Conservation (phyloP, 2,329 filamentous ascomycete genomes). For the Xylariaceae sp. region DNA sequence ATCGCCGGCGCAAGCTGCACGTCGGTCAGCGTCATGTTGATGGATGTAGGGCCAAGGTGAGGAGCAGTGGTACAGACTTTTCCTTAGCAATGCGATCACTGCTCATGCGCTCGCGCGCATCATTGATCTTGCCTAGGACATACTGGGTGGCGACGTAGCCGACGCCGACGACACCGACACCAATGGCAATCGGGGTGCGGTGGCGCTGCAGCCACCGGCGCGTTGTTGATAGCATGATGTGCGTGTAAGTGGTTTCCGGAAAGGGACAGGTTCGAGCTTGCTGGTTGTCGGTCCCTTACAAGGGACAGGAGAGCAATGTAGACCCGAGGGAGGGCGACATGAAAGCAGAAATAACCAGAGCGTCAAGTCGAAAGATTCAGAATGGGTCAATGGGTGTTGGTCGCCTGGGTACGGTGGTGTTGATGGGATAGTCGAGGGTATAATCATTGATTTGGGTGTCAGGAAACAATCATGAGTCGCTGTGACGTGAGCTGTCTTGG, state of each 20-base stretch:
- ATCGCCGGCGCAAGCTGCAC: conserved; percentile 81
- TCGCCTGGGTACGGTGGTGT: background rate
- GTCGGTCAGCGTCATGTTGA: background rate
- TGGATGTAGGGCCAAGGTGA: background rate
- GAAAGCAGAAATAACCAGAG: background rate
- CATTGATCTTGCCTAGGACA: conserved; percentile 84
- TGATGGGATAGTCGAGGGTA: background rate
- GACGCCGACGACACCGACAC: conserved; percentile 80
- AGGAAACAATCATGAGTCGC: background rate
- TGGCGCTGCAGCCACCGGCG: conserved; percentile 92
- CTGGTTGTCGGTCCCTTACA: background rate
- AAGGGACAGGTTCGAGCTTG: background rate
- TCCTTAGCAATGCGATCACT: conserved; percentile 94
- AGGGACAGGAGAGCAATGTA: background rate
- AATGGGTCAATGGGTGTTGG: background rate
- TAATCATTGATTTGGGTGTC: background rate
- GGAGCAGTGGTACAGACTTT: conserved; percentile 61
- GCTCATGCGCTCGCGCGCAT: conserved; percentile 93
- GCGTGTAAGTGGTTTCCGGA: background rate
- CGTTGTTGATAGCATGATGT: conserved; percentile 64
- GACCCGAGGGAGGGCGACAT: background rate
- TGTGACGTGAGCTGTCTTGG: conserved; percentile 7
- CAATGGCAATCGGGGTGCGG: conserved; percentile 83
- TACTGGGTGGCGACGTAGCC: conserved; percentile 93
- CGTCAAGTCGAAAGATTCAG: background rate